A percentile compares a stretch with the other conserved stretches of the same genome.
Evolutionary conservation across 2,329 filamentous ascomycete genomes (phyloP).

Genomic region (Scorias spongiosa): DNA sequence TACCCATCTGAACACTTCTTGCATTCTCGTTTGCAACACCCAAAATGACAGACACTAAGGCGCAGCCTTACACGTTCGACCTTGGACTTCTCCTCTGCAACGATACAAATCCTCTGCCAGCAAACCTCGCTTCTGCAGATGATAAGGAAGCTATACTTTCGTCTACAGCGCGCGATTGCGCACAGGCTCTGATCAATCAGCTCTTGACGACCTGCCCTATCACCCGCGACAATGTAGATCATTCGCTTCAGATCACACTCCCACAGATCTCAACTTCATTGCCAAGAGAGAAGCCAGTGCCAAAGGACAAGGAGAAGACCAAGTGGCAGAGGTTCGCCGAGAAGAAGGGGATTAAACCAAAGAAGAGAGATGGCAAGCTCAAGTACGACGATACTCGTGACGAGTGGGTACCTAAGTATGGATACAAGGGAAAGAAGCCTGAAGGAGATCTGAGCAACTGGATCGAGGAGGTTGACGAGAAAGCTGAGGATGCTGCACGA

Average conservation of each 20-base stretch:
- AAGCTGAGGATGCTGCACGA: constrained; percentile 43
- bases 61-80: constrained; percentile 84
- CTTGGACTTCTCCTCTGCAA: constrained; percentile 72
- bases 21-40: no score
- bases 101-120: constrained; percentile 68
- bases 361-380: constrained; percentile 66
- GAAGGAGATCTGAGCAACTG: constrained; percentile 60
- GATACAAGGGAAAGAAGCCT: constrained; percentile 83
- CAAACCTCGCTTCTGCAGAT: constrained; percentile 29
- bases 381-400: constrained; percentile 65
- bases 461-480: constrained; percentile 79
- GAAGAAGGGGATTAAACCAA: constrained; percentile 92
- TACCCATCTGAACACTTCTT: no score
- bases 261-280: constrained; percentile 55
- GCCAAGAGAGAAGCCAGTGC: constrained; percentile 84
- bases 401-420: constrained; percentile 90
- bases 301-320: constrained; percentile 64
- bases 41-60: constrained; percentile 34
- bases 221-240: constrained; percentile 46
- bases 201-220: constrained; percentile 79
- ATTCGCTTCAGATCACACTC: constrained; percentile 56
- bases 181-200: constrained; percentile 86
- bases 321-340: constrained; percentile 94
- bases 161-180: constrained; percentile 68
- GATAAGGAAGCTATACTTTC: constrained; percentile 50